Base-by-base conservation (phyloP, 2,329 filamentous ascomycete genomes). In the Aspergillus felis region DNA sequence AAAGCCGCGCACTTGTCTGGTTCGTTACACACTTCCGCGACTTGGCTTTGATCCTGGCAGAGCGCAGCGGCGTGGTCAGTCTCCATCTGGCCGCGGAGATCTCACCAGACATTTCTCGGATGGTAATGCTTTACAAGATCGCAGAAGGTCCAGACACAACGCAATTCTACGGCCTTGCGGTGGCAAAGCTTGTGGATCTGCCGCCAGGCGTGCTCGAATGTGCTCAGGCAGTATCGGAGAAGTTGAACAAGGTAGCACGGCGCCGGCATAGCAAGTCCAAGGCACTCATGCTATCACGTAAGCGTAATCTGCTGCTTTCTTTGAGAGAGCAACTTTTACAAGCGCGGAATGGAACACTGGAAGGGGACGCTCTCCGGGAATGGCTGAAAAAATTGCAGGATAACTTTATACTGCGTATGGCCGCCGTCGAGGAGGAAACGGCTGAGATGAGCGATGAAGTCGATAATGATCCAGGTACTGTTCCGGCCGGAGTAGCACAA, bases 21-120 rank as follows among this genome's bases (percentile, higher is more conserved):
- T 99, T 99, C 74, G 91, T 89, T 1, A 97, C 94, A 0, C 95
- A 99, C 69, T 99, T 97, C 69, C 81, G 84, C 38, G 90, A 97
- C 60, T 80, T 99, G 2, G 88, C 92, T 0, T 83, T 82, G 2
- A 90, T 93, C 38, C 80, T 97, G 59, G 80, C 83, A 1, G 87
- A 92, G 61, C 84, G 90, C 10, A 85, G 84, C 17, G 92, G 92
- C 0, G 91, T 97, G 0, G 79, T 92, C 25, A 96, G 91, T 63
- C 78, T 96, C 2, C 92, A 97, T 68, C 82, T 97, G 2, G 82
- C 85, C 0, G 89, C 92, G 0, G 82, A 92, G 46, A 85, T 87
- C 49, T 79, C 79, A 0, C 72, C 76, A 0, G 75, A 82, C 2
- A 77, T 81, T 2, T 80, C 85, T 1, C 85, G 83, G 38, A 89